A percentile compares a stretch with the other conserved stretches of the same genome.
Evolutionary conservation across 306 rosid genomes (phyloP).

Genomic region (Lablab purpureus): DNA sequence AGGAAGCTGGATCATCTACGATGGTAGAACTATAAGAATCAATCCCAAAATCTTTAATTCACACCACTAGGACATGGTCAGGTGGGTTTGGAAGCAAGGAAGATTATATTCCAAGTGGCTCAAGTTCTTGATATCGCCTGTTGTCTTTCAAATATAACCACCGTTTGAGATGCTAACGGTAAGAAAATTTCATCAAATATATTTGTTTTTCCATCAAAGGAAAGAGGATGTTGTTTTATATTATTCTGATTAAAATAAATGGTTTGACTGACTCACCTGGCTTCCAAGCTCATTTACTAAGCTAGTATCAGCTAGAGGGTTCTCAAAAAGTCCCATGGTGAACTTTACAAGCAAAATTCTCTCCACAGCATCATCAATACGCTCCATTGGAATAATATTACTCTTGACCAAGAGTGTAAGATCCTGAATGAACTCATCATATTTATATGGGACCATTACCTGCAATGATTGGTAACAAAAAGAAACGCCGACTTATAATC

Average conservation of each 20-base stretch:
- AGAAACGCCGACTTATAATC: slow-evolving; percentile 31
- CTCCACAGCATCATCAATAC: slow-evolving; percentile 87
- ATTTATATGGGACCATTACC: slow-evolving; percentile 91
- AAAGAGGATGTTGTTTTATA: not conserved
- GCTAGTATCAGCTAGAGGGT: slow-evolving; percentile 85
- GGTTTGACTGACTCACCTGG: slow-evolving; percentile 63
- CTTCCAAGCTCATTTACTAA: slow-evolving; percentile 93
- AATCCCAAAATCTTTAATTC: slow-evolving; percentile 16
- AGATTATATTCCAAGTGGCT: not conserved
- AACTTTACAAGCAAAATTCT: slow-evolving; percentile 92
- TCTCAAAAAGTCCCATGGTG: slow-evolving; percentile 92
- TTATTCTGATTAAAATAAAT: slow-evolving; percentile 12
- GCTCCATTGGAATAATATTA: slow-evolving; percentile 76
- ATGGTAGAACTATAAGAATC: not conserved
- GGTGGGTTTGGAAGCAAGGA: not conserved
- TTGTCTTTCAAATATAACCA: not conserved
- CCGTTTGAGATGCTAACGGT: not conserved
- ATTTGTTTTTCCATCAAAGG: slow-evolving; percentile 10
- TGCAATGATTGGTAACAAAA: slow-evolving; percentile 49
- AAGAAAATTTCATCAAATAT: not conserved
- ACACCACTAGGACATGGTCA: not conserved
- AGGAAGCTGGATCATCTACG: not conserved
- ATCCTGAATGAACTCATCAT: slow-evolving; percentile 72
- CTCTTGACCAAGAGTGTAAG: slow-evolving; percentile 77
- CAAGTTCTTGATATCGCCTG: not conserved